Evolutionary conservation across 2,329 filamentous ascomycete genomes (phyloP).

Genomic region (Dothiorella sarmentorum): DNA sequence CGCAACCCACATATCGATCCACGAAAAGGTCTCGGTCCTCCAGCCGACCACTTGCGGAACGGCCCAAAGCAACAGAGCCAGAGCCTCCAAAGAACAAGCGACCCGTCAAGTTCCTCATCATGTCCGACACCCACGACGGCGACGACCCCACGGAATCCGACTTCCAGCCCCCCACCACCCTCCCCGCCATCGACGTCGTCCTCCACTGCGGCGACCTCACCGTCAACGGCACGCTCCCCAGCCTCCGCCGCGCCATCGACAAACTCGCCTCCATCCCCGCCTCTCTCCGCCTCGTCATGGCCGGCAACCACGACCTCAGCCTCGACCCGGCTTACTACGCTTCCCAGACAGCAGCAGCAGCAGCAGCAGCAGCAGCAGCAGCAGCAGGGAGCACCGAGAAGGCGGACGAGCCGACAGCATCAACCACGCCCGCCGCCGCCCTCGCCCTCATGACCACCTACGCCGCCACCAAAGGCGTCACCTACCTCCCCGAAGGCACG

Average conservation of each 20-base stretch:
- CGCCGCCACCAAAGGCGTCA: constrained; percentile 41
- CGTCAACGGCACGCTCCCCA: constrained; percentile 44
- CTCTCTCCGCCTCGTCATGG: constrained; percentile 58
- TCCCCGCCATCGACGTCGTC: constrained; percentile 50
- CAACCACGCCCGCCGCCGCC: constrained; percentile 24
- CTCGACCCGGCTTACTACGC: constrained; percentile 51
- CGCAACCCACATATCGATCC: too few species aligned
- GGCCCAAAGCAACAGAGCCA: too few species aligned
- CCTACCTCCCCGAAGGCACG: constrained; percentile 54
- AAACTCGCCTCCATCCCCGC: constrained; percentile 50
- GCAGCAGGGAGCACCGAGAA: too few species aligned
- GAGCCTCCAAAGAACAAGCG: too few species aligned
- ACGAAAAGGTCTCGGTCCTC: too few species aligned
- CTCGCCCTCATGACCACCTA: constrained; percentile 5
- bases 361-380: too few species aligned
- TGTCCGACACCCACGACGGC: constrained; percentile 43
- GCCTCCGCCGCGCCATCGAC: constrained; percentile 47
- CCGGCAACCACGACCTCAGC: constrained; percentile 61
- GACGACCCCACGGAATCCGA: not conserved
- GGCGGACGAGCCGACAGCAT: constrained; percentile 24
- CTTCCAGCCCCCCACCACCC: constrained; percentile 43
- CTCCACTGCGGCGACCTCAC: constrained; percentile 61
- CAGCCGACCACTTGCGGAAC: too few species aligned
- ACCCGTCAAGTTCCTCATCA: constrained; percentile 42
- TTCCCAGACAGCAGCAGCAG: constrained; percentile 26